A percentile compares a stretch with the other conserved stretches of the same genome.
Conservation (phyloP, 1,284 basidiomycete species). For the Fomes fomentarius region DNA sequence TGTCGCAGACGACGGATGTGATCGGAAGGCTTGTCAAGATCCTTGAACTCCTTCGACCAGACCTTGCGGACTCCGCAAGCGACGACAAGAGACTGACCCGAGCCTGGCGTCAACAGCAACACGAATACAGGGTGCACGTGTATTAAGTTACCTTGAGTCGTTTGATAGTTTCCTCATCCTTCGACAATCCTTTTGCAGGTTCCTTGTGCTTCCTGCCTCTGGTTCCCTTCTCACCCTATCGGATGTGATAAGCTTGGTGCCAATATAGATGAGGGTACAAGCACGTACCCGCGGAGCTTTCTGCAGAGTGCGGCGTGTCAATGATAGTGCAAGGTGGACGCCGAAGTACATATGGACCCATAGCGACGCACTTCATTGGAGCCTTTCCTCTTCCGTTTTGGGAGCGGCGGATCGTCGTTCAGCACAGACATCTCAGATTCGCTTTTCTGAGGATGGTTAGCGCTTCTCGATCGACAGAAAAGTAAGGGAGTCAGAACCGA, state of each 20-base stretch:
- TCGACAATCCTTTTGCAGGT: constrained; percentile 31
- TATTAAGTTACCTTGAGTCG: constrained; percentile 35
- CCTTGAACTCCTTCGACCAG: constrained; percentile 80
- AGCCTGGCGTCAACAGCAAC: neutral
- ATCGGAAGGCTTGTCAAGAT: constrained; percentile 55
- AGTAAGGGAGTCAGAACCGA: neutral
- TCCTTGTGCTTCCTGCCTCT: constrained; percentile 31
- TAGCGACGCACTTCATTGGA: constrained; percentile 32
- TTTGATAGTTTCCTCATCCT: constrained; percentile 41
- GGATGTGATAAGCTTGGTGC: no score
- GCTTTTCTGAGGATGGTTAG: constrained; percentile 46
- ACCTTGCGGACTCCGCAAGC: constrained; percentile 83
- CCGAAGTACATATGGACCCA: neutral
- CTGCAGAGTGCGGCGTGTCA: neutral
- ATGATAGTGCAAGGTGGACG: no score
- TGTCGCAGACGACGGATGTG: constrained; percentile 70
- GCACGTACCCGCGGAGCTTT: constrained; percentile 5
- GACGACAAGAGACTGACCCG: constrained; percentile 63
- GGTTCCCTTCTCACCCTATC: constrained; percentile 22
- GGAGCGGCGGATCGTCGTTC: constrained; percentile 56
- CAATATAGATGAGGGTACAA: no score
- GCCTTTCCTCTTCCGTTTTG: constrained; percentile 34
- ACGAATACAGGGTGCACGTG: neutral
- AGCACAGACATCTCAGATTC: constrained; percentile 66
- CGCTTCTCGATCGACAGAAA: no score